Base-by-base conservation (phyloP, 257 asterid genomes). In the Solanum habrochaites region DNA sequence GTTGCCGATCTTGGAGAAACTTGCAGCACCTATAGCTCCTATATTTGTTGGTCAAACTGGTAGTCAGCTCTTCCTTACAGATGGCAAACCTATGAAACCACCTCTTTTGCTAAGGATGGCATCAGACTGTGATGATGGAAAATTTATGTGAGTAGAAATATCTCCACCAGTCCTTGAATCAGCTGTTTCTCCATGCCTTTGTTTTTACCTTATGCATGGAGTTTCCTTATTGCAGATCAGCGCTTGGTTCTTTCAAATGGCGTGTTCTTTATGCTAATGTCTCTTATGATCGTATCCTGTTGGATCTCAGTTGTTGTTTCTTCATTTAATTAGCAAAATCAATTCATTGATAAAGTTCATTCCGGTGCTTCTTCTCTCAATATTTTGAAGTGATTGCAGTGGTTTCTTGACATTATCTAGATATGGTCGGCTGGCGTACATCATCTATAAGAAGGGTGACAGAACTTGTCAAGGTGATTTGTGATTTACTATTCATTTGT, bases 371-470 rank as follows among this genome's bases (percentile, higher is more conserved):
- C 66, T 31, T 49, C 16, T 85, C 85, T 45, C 47, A 56, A 86
- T 86, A 21, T 87, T 85, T 87, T 90, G 87, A 72, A 71, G 88
- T 39, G 45, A 43, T 56, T 67, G 77, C 72, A 75, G 83, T n/a
- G 86, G 80, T 83, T 89, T 86, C 95, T 93, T 96, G 91, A 89
- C 93, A 7, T 85, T 62, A 82, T 88, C 86, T 83, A 96, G 99
- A 97, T 92, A 90, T 95, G 98, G 99, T 97, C 89, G 99, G 99
- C 73, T 97, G 99, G 99, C 98, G 99, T 70, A 97, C 99, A 45
- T 94, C 99, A 35, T 97, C 99, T 69, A 89, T 97, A 82, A 89
- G 99, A 91, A 93, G 99, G 87, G 99, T 91, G 94, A 90, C 89
- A 23, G 98, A 97, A 91, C 97, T 97, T 86, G 94, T 93, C 67